Base-by-base conservation (phyloP, 2,329 filamentous ascomycete genomes). In the Sporothrix luriei region DNA sequence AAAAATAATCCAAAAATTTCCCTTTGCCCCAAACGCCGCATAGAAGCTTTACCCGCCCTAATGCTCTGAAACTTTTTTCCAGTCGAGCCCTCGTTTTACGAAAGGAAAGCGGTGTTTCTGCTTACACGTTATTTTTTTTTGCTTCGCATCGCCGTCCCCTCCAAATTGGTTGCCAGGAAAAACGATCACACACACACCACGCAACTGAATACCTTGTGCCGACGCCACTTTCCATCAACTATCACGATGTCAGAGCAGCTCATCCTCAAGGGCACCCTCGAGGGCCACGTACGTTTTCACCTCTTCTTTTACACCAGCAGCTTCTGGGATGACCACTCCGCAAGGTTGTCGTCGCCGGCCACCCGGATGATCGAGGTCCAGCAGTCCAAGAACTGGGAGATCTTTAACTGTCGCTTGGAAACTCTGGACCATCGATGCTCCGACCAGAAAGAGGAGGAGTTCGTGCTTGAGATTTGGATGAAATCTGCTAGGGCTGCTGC, bases 181-280 rank as follows among this genome's bases (percentile, higher is more conserved):
- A 70, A 68, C 57, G 61, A 66, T 43, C 43, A 70, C 51, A 68
- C 66, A 57, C 26, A 54, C 57, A 51, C 21, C 66, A 68, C 52
- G 65, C 66, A 51, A 55, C 21, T 40, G 33, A 67, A 61, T 52
- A 43, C 54, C 33, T 46, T 71, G 29, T 68, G 55, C 46, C 61
- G 46, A 61, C 38, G 77, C 79, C 57, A 62, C 59, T 78, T 69
- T 51, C 40, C 48, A 64, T 48, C 57, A 66, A 69, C 51, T 48
- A 59, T 69, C 80, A 83, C 79, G 79, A 95, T 95, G 92, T 90
- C 91, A 87, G 92, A 95, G 88, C 91, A 94, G 88, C 87, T 95
- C 83, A 93, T 96, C 87, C 91, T 95, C 85, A 94, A 94, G 88
- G 93, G 93, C 83, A 95, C 92, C 88, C 92, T 97, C 84, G 92